Percentiles rank a stretch among this genome's conserved stretches.
Evolutionary conservation across 1,284 basidiomycete genomes (phyloP).

Genomic region (Apiotrichum mycotoxinovorans): DNA sequence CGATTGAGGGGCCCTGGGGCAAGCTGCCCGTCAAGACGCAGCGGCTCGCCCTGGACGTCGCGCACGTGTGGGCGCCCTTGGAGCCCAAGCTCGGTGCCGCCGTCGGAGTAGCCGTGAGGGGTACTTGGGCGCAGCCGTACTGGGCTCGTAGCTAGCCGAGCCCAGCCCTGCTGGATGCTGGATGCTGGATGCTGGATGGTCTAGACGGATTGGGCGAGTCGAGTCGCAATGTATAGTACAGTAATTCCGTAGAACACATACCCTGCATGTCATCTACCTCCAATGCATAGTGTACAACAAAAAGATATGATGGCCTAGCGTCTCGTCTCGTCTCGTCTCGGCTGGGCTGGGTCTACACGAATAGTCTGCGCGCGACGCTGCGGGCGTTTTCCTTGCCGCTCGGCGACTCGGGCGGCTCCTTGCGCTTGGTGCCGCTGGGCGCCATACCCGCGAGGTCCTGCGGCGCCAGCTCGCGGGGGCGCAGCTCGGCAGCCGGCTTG

Average conservation of each 20-base stretch:
- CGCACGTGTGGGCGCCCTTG: constrained; percentile 30
- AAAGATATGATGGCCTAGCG: too few species aligned
- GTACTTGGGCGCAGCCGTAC: constrained; percentile 13
- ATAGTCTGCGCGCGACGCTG: constrained; percentile 18
- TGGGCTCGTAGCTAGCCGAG: constrained; percentile 4
- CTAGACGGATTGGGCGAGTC: too few species aligned
- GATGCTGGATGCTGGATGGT: too few species aligned
- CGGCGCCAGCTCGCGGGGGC: constrained; percentile 44
- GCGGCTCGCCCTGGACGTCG: constrained; percentile 56
- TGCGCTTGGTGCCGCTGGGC: constrained; percentile 11
- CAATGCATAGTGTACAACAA: constrained; percentile 22
- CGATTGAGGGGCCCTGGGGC: constrained; percentile 67
- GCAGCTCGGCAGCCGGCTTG: constrained; percentile 46
- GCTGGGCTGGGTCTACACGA: constrained; percentile 13
- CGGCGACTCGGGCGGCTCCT: constrained; percentile 4
- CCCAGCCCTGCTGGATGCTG: too few species aligned
- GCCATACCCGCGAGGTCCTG: constrained; percentile 26
- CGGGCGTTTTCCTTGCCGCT: constrained; percentile 5
- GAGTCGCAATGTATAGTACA: background rate
- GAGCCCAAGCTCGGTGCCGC: constrained; percentile 17
- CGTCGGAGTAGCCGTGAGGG: constrained; percentile 8
- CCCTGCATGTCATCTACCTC: constrained; percentile 8
- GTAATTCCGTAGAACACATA: background rate
- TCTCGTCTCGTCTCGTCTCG: too few species aligned
- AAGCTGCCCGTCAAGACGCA: constrained; percentile 56